Evolutionary conservation across 371 early-diverging fungal genomes (phyloP).

Genomic region (Umbelopsis sp.): DNA sequence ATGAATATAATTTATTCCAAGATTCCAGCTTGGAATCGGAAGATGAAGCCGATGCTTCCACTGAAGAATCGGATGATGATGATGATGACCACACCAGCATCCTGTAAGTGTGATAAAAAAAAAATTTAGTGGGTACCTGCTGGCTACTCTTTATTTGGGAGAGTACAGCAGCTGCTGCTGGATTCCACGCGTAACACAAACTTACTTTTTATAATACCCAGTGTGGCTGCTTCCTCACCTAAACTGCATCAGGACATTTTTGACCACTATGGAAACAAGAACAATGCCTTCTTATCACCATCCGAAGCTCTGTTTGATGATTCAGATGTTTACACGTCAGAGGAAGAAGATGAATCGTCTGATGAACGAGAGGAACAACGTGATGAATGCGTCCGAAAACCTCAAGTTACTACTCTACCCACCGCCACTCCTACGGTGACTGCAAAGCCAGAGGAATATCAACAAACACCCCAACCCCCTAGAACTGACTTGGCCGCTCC

Average conservation of each 20-base stretch:
- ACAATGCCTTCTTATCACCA: background rate
- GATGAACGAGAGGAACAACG: slow-evolving; percentile 6
- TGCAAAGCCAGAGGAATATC: background rate
- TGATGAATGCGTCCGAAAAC: background rate
- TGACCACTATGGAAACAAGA: slow-evolving; percentile 9
- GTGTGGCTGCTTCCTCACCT: slow-evolving; percentile 20
- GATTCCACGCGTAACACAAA: slow-evolving; percentile 12
- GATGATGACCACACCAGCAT: slow-evolving; percentile 17
- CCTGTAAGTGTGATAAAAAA: background rate
- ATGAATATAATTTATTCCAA: background rate
- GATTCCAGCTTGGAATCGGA: slow-evolving; percentile 1
- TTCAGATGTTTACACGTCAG: slow-evolving; percentile 6
- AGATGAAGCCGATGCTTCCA: slow-evolving; percentile 25
- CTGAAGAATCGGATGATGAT: slow-evolving; percentile 27
- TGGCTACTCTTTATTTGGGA: slow-evolving; percentile 9
- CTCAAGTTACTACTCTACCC: background rate
- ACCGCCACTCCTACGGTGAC: background rate
- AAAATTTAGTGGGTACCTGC: background rate
- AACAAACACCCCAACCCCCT: background rate
- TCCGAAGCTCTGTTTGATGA: background rate
- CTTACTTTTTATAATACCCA: slow-evolving; percentile 5
- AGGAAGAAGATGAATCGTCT: slow-evolving; percentile 9
- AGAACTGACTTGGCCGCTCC: slow-evolving; percentile 14
- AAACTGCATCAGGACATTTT: slow-evolving; percentile 19
- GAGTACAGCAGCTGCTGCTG: slow-evolving; percentile 3